Conservation (phyloP, 306 rosid species). For the Castanea crenata region DNA sequence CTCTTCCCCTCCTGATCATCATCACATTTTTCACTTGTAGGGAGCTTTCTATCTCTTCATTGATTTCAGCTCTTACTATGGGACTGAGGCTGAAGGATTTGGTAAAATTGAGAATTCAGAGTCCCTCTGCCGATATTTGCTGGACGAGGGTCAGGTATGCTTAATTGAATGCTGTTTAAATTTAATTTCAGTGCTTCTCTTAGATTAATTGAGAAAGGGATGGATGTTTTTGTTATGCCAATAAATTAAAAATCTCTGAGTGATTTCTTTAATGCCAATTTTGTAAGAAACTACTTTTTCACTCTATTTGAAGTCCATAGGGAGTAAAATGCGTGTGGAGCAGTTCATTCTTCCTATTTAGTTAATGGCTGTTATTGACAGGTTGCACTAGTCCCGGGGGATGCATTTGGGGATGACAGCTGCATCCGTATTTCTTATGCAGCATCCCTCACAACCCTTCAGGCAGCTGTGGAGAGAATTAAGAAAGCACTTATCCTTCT, state of each 20-base stretch:
- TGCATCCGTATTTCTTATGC: slow-evolving; percentile 95
- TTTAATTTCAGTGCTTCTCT: background rate
- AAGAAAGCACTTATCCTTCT: slow-evolving; percentile 61
- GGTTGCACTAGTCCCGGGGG: slow-evolving; percentile 96
- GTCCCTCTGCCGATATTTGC: slow-evolving; percentile 75
- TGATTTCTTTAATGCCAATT: background rate
- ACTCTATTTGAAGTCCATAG: background rate
- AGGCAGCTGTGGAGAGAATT: slow-evolving; percentile 83
- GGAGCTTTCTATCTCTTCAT: slow-evolving; percentile 97
- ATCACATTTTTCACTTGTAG: slow-evolving; percentile 36
- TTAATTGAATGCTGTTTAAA: background rate
- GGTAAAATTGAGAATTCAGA: slow-evolving; percentile 78
- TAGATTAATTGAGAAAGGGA: background rate
- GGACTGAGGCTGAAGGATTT: slow-evolving; percentile 78
- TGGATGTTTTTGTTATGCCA: background rate
- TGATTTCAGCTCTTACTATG: slow-evolving; percentile 82
- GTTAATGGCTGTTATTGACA: slow-evolving; percentile 32
- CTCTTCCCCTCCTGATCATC: background rate
- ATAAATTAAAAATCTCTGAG: background rate
- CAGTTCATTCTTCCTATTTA: background rate
- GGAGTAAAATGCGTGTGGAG: background rate
- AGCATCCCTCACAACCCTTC: slow-evolving; percentile 68
- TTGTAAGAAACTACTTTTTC: background rate
- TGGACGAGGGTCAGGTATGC: slow-evolving; percentile 86
- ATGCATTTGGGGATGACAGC: slow-evolving; percentile 82